Percentiles rank a stretch among this genome's conserved stretches.
Evolutionary conservation across 306 rosid genomes (phyloP).

Genomic region (Prunus salicina): DNA sequence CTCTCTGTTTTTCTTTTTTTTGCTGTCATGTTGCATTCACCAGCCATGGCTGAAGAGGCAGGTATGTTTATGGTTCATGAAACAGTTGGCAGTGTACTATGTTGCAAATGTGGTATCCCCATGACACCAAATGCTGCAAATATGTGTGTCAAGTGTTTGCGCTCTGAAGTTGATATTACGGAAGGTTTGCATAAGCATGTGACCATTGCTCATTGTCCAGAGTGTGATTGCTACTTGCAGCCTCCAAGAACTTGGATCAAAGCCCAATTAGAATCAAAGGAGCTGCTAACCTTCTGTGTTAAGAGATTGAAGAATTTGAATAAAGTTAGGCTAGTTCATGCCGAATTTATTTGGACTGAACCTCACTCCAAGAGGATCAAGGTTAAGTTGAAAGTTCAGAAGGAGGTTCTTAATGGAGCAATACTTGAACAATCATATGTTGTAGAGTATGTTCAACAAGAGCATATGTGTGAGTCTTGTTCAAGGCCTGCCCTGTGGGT

Average conservation of each 20-base stretch:
- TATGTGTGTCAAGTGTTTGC: conserved; percentile 65
- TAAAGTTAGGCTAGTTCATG: conserved; percentile 46
- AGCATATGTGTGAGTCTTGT: conserved; percentile 65
- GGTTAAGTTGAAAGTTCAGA: conserved; percentile 58
- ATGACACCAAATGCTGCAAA: conserved; percentile 71
- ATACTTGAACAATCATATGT: conserved; percentile 55
- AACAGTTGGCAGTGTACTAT: conserved; percentile 48
- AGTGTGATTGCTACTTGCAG: conserved; percentile 62
- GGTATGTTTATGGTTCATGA: conserved; percentile 63
- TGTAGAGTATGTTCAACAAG: conserved; percentile 56
- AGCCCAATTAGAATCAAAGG: conserved; percentile 56
- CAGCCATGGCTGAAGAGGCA: conserved; percentile 47
- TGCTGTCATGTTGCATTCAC: background rate
- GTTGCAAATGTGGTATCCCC: conserved; percentile 64
- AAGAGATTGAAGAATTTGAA: conserved; percentile 53
- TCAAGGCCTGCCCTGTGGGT: conserved; percentile 68
- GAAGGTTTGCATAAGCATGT: conserved; percentile 63
- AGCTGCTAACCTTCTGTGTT: conserved; percentile 58
- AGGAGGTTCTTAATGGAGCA: conserved; percentile 61
- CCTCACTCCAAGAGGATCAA: conserved; percentile 68
- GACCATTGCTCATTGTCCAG: conserved; percentile 49
- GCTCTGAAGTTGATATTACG: conserved; percentile 63
- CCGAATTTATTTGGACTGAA: conserved; percentile 54
- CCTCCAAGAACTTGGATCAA: conserved; percentile 65
- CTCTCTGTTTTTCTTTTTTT: too few relatives aligned